Evolutionary conservation across 129 eudicot genomes (phyloP).

Genomic region (Cynara cardunculus): DNA sequence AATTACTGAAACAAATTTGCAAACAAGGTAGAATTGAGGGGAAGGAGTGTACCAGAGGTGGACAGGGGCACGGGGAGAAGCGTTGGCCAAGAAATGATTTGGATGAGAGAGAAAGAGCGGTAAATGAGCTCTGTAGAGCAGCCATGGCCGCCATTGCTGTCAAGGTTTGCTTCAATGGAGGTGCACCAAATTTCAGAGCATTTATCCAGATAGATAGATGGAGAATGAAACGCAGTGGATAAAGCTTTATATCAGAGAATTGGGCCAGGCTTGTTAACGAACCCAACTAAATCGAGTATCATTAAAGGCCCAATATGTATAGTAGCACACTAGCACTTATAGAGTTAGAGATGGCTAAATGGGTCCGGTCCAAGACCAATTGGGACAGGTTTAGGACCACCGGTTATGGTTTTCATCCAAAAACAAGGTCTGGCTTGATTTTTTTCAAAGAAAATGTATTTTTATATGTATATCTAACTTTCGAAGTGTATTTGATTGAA

Average conservation of each 20-base stretch:
- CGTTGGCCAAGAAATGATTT: constrained; percentile 75
- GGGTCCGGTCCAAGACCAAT: background rate
- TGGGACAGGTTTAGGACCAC: too few relatives aligned
- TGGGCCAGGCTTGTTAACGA: constrained; percentile 14
- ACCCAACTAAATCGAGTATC: background rate
- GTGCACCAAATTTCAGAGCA: constrained; percentile 12
- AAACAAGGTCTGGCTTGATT: too few relatives aligned
- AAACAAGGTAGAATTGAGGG: background rate
- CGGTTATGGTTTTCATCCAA: too few relatives aligned
- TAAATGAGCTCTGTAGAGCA: constrained; percentile 79
- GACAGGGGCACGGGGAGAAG: constrained; percentile 40
- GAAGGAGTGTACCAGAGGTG: constrained; percentile 40
- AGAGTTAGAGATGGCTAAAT: too few relatives aligned
- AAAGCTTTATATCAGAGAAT: background rate
- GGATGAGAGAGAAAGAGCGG: constrained; percentile 69
- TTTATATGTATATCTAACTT: too few relatives aligned
- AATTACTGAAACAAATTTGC: background rate
- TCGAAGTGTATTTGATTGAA: too few relatives aligned
- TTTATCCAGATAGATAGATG: background rate
- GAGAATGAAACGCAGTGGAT: constrained; percentile 12
- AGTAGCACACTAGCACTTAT: too few relatives aligned
- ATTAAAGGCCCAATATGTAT: background rate
- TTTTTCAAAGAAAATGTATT: too few relatives aligned
- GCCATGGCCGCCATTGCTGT: constrained; percentile 55
- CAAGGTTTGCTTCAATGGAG: background rate